phyloP scores from a whole-genome alignment of 768 basidiomycete species.

The Trametes maxima region DNA sequence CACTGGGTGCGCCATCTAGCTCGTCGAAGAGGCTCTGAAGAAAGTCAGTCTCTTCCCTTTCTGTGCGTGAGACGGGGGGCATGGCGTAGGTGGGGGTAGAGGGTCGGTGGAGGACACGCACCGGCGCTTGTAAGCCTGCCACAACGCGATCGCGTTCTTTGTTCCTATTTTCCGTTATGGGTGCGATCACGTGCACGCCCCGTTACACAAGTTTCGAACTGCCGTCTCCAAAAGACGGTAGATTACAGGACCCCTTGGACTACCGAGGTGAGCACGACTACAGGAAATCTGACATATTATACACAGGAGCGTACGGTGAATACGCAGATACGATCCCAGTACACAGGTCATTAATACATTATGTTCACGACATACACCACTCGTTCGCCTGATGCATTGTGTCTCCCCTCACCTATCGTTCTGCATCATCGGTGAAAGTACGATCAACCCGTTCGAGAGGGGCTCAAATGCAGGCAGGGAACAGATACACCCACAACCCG shows the following conservation, averaged over 20 bases:
- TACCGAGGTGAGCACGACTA: no score
- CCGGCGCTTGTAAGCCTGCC: neutral
- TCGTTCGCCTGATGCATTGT: neutral
- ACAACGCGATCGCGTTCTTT: conserved; percentile 23
- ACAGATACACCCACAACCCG: conserved; percentile 34
- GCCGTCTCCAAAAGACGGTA: neutral
- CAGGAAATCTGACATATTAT: no score
- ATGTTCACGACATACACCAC: neutral
- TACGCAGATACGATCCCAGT: no score
- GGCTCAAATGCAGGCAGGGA: conserved; percentile 12
- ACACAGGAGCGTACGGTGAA: no score
- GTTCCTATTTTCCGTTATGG: conserved; percentile 8
- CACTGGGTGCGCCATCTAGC: conserved; percentile 48
- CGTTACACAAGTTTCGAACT: no score
- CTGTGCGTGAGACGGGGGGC: conserved; percentile 39
- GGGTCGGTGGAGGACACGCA: conserved; percentile 1
- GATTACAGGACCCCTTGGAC: no score
- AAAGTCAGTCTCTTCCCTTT: conserved; percentile 58
- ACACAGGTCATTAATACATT: no score
- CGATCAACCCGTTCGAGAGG: conserved; percentile 13
- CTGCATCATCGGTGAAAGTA: conserved; percentile 13
- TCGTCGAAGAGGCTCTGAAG: conserved; percentile 55
- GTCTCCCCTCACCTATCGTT: neutral
- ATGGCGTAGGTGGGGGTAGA: conserved; percentile 29
- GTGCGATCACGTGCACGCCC: conserved; percentile 12